phyloP scores from a whole-genome alignment of 2,329 filamentous ascomycete genomes.

The Penicillium digitatum region DNA sequence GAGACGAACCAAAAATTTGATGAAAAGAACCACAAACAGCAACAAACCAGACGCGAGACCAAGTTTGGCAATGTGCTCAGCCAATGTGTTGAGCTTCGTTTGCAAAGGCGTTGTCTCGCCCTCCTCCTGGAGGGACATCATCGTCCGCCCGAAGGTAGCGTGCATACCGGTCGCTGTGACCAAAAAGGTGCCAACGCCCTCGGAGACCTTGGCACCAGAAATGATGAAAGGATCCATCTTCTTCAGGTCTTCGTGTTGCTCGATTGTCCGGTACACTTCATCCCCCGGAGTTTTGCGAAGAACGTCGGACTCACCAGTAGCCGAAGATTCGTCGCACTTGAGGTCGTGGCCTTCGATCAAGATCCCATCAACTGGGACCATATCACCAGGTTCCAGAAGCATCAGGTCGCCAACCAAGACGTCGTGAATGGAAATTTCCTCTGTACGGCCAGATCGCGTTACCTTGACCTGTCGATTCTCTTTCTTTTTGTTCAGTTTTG shows the following conservation, averaged over 20 bases:
- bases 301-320: slow-evolving; percentile 71
- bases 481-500: slow-evolving; percentile 76
- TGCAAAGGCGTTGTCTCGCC: slow-evolving; percentile 75
- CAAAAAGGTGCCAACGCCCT: slow-evolving; percentile 71
- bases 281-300: slow-evolving; percentile 63
- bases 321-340: slow-evolving; percentile 70
- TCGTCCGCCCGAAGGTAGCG: slow-evolving; percentile 70
- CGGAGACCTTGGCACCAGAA: slow-evolving; percentile 71
- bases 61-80: slow-evolving; percentile 75
- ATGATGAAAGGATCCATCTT: slow-evolving; percentile 77
- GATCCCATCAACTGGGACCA: slow-evolving; percentile 69
- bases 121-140: slow-evolving; percentile 73
- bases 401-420: slow-evolving; percentile 71
- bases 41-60: slow-evolving; percentile 67
- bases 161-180: slow-evolving; percentile 71
- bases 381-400: slow-evolving; percentile 68
- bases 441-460: slow-evolving; percentile 67
- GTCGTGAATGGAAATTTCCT: slow-evolving; percentile 67
- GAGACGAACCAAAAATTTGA: slow-evolving; percentile 67
- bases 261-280: slow-evolving; percentile 62
- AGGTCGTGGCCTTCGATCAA: slow-evolving; percentile 63
- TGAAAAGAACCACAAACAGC: slow-evolving; percentile 74
- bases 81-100: slow-evolving; percentile 70
- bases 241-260: slow-evolving; percentile 55
- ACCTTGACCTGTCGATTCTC: slow-evolving; percentile 71